Base-by-base conservation (phyloP, 2,329 filamentous ascomycete genomes). In the Colletotrichum tanaceti region DNA sequence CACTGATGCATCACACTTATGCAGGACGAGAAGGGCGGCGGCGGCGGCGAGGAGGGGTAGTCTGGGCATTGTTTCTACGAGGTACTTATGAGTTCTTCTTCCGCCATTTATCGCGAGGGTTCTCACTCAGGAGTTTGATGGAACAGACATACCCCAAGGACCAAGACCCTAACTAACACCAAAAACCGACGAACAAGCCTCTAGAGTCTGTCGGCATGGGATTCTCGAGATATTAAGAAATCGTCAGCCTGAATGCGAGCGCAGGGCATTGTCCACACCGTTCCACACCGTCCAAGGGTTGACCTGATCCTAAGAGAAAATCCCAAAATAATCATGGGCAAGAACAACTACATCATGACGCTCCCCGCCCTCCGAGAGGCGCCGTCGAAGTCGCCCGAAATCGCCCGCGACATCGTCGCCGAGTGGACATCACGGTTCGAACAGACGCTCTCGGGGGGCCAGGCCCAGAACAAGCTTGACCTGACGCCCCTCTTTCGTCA, bases 401-500 rank as follows among this genome's bases (percentile, higher is more conserved):
- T 58, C 13, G 65, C 60, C 14, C 59, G 39, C 5, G 4, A 9
- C 2, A 58, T 68, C 24, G n/a, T 68, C 11, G 13, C 32, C 22
- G 41, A 20, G 5, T 68, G 65, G 65, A 28, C 22, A 13, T 14
- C 16, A 38, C 38, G 20, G 9, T 58, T 68, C 24, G 54, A 64
- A 2, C 22, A 18, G 18, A 13, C 35, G 9, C 32, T 68, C 22
- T 6, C 54, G 20, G 24, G 24, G 24, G 24, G 24, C 24, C n/a
- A n/a, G n/a, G n/a, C n/a, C n/a, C n/a, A n/a, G n/a, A 2, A 16
- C 7, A 7, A 28, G 24, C 6, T 22, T 5, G 32, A 20, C 2
- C 20, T 64, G 13, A 22, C 44, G 5, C n/a, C 22, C 1, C 10
- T 86, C 2, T 84, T 88, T 52, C 72, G 73, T 16, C 68, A 71